A percentile compares a stretch with the other conserved stretches of the same genome.
phyloP scores from a whole-genome alignment of 2,329 filamentous ascomycete genomes.

The Microcyclosporella mali region DNA sequence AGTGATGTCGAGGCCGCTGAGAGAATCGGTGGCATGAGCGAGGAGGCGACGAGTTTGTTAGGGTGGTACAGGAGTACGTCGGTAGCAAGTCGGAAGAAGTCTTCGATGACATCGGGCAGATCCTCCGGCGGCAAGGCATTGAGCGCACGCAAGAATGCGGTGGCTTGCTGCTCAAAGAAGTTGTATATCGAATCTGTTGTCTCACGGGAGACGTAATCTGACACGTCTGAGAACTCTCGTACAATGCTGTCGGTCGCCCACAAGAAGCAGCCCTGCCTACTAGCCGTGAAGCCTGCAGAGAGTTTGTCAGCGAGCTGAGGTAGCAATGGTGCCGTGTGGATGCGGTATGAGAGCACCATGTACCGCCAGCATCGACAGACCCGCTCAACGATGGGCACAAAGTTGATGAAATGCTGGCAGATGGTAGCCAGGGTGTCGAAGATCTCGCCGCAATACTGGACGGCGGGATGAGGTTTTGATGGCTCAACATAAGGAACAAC shows the following conservation, averaged over 20 bases:
- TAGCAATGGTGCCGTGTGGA: constrained; percentile 77
- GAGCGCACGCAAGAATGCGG: constrained; percentile 80
- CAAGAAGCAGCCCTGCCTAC: constrained; percentile 92
- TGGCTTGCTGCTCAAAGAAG: constrained; percentile 91
- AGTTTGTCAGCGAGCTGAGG: constrained; percentile 83
- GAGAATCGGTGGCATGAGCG: constrained; percentile 74
- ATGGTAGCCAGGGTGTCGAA: constrained; percentile 83
- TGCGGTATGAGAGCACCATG: constrained; percentile 94
- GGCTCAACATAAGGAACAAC: constrained; percentile 68
- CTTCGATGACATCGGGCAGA: constrained; percentile 81
- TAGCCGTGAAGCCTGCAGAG: constrained; percentile 74
- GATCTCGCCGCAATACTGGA: constrained; percentile 93
- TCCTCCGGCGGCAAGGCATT: constrained; percentile 74
- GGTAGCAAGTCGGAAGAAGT: constrained; percentile 89
- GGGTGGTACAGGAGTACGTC: constrained; percentile 93
- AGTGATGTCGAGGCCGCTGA: constrained; percentile 81
- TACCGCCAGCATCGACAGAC: constrained; percentile 94
- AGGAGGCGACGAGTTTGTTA: constrained; percentile 71
- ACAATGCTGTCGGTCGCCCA: constrained; percentile 96
- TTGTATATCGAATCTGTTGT: constrained; percentile 83
- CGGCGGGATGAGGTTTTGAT: constrained; percentile 74
- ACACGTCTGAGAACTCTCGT: constrained; percentile 87
- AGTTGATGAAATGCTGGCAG: constrained; percentile 78
- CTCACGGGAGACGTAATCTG: constrained; percentile 73
- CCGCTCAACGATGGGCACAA: constrained; percentile 83